Percentiles rank a stretch among this genome's conserved stretches.
phyloP scores from a whole-genome alignment of 805 yeast genomes.

The Candida silvatica region DNA sequence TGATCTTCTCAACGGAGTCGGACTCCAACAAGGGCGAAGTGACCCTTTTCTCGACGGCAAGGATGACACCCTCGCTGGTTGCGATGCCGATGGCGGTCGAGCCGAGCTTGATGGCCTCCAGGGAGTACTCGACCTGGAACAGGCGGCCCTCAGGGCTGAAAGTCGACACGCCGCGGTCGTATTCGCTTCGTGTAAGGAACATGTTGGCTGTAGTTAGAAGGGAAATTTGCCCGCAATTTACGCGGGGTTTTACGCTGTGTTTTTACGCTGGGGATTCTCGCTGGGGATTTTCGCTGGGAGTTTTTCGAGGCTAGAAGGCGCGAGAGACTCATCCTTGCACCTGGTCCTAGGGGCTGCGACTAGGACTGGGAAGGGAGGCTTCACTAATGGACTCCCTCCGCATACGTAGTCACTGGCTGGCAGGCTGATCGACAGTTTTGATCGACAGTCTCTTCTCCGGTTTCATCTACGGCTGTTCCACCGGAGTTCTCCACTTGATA shows the following conservation, averaged over 20 bases:
- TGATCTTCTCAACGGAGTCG: constrained; percentile 90
- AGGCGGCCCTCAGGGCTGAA: constrained; percentile 98
- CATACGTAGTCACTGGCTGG: no score
- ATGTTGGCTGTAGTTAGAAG: constrained; percentile 30
- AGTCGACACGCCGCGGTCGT: constrained; percentile 97
- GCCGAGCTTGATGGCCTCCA: constrained; percentile 95
- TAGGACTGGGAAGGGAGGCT: no score
- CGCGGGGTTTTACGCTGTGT: constrained; percentile 4
- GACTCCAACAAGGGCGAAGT: constrained; percentile 88
- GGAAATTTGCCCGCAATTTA: not conserved
- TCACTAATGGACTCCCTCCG: no score
- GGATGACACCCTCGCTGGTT: constrained; percentile 90
- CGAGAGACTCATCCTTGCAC: no score
- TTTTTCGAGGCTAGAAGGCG: no score
- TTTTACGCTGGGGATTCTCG: no score
- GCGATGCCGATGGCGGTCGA: constrained; percentile 97
- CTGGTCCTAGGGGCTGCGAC: no score
- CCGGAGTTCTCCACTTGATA: no score
- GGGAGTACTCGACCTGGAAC: constrained; percentile 95
- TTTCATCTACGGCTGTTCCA: no score
- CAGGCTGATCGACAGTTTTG: no score
- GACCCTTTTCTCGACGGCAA: constrained; percentile 96
- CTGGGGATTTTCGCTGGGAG: no score
- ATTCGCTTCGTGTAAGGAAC: constrained; percentile 99
- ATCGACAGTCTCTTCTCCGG: no score